Evolutionary conservation across 2,329 filamentous ascomycete species (phyloP), one percentile per base, ranked within the genome.

Genomic region (Arthrobotrys entomopaga): DNA sequence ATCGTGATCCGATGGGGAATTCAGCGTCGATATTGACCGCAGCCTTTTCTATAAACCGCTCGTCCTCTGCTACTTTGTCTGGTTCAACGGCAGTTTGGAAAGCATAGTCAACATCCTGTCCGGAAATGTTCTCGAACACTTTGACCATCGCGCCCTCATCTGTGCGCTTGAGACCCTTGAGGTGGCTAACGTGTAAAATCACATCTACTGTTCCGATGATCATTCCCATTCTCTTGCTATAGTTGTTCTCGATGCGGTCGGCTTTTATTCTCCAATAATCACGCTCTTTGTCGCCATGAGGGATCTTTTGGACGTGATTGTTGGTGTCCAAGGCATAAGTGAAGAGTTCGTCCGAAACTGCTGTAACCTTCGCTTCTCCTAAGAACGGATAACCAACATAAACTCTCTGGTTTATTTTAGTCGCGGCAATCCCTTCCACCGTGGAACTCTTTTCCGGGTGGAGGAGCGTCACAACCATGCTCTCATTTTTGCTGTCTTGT

Each of bases 401-500:
- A n/a, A 74, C 70, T 42, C 63, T 42, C 57, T 66, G 64, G n/a
- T 70, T 57, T 3, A 70, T 59, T 34, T 56, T 65, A 1, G 49
- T 40, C 29, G 56, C 24, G 2, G 59, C 65, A 43, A 69, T 58
- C 3, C 20, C 48, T 38, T 75, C 65, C 8, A 65, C 48, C 2
- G 64, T 75, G 15, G 58, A 46, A 16, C 34, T 26, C 24, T 56
- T 57, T 22, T 50, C 15, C 38, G 64, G 71, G 40, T 69, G 58
- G 16, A 66, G 89, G 85, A 99, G 84, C 1, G 92, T 97, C 66
- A 98, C 87, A 22, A 98, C 88, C 88, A 98, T 93, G 81, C 94
- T 99, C 81, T 97, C 93, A 80, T 98, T 98, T 57, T 92, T 90
- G 80, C 93, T 97, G 78, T 98, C 95, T 78, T 94, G 89, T 80